Percentiles rank a stretch among this genome's conserved stretches.
These are phyloP conservation scores for Seminavis robusta DNA, from an alignment of 108 stramenopile species.

Conservation along the genomic window DNA sequence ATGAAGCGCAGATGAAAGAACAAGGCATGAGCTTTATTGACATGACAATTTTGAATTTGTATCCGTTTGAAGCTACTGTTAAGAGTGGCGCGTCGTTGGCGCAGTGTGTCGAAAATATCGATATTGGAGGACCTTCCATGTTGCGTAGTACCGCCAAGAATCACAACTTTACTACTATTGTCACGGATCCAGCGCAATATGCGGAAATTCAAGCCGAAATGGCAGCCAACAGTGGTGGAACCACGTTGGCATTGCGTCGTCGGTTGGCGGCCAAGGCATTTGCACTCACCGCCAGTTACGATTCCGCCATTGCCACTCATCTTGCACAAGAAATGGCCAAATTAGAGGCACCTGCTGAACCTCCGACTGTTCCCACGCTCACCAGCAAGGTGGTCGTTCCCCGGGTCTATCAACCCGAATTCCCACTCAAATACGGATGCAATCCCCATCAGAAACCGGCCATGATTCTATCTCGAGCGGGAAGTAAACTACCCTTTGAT, in stretches of 20 bases:
- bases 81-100: conserved; percentile 83
- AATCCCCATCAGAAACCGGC: conserved; percentile 98
- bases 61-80: conserved; percentile 97
- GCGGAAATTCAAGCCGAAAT: conserved; percentile 70
- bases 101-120: conserved; percentile 99
- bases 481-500: conserved; percentile 79
- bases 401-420: conserved; percentile 87
- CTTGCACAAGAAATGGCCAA: conserved; percentile 68
- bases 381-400: conserved; percentile 60
- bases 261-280: conserved; percentile 91
- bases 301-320: conserved; percentile 90
- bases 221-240: conserved; percentile 72
- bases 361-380: background rate
- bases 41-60: conserved; percentile 96
- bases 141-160: conserved; percentile 97
- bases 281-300: conserved; percentile 90
- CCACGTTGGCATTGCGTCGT: conserved; percentile 79
- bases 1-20: conserved; percentile 86
- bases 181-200: conserved; percentile 91
- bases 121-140: conserved; percentile 99
- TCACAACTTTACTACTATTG: conserved; percentile 94
- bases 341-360: conserved; percentile 23
- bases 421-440: conserved; percentile 94
- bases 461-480: conserved; percentile 74
- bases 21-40: conserved; percentile 94